Percentiles rank a stretch among this genome's conserved stretches.
These are phyloP conservation scores for Phytopythium montanum DNA, from an alignment of 352 stramenopile genomes.

Conservation along the genomic window DNA sequence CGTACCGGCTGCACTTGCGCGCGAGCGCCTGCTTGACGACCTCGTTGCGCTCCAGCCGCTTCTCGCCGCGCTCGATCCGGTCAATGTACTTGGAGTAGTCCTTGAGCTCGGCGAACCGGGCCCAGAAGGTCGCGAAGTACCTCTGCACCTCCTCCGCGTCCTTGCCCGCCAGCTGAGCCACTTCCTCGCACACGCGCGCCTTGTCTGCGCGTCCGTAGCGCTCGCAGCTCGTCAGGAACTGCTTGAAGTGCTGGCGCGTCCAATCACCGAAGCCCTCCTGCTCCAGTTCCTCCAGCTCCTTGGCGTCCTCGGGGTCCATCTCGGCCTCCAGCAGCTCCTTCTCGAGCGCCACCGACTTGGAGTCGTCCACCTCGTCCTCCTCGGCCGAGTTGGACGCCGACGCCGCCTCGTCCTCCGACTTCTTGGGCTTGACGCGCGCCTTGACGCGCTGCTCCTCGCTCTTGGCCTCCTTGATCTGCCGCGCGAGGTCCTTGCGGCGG, in stretches of 20 bases:
- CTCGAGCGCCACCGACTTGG: slow-evolving; percentile 63
- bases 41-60: slow-evolving; percentile 93
- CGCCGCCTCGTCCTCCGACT: slow-evolving; percentile 28
- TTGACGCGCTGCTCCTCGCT: slow-evolving; percentile 76
- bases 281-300: slow-evolving; percentile 71
- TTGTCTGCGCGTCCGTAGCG: slow-evolving; percentile 93
- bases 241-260: slow-evolving; percentile 87
- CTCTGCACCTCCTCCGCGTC: slow-evolving; percentile 87
- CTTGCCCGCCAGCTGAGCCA: slow-evolving; percentile 90
- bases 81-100: slow-evolving; percentile 93
- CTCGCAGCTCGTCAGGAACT: slow-evolving; percentile 91
- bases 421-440: slow-evolving; percentile 61
- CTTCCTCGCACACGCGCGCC: slow-evolving; percentile 87
- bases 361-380: slow-evolving; percentile 46
- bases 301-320: slow-evolving; percentile 61
- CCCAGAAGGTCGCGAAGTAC: slow-evolving; percentile 97
- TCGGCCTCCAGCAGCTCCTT: slow-evolving; percentile 78
- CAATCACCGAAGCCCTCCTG: slow-evolving; percentile 95
- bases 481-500: slow-evolving; percentile 78
- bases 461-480: slow-evolving; percentile 83
- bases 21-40: slow-evolving; percentile 96
- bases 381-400: slow-evolving; percentile 65
- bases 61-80: slow-evolving; percentile 96
- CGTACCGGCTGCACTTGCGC: slow-evolving; percentile 94
- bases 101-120: slow-evolving; percentile 91